Evolutionary conservation across 495 filamentous ascomycete species (phyloP).

Genomic region (Xylaria grammica): DNA sequence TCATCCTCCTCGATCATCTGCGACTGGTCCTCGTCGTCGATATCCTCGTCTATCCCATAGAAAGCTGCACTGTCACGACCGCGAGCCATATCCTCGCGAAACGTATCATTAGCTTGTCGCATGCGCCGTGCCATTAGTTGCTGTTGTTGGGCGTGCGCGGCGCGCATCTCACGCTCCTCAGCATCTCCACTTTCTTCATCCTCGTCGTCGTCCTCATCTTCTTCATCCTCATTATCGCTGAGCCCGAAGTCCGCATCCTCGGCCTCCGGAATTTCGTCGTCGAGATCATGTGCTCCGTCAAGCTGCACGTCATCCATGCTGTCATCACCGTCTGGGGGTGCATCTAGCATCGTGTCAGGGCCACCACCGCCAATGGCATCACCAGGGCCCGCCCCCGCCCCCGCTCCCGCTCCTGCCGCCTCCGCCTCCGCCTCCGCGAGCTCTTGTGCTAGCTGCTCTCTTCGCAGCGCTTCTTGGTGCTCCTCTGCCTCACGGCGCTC

Average conservation of each 20-base stretch:
- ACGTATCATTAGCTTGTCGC: constrained; percentile 46
- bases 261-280: constrained; percentile 71
- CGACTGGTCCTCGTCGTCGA: constrained; percentile 51
- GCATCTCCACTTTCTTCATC: constrained; percentile 41
- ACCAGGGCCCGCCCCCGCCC: constrained; percentile 35
- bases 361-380: constrained; percentile 35
- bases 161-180: constrained; percentile 38
- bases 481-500: constrained; percentile 81
- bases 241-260: constrained; percentile 53
- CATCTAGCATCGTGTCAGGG: constrained; percentile 7
- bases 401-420: constrained; percentile 38
- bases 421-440: constrained; percentile 62
- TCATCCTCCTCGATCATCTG: constrained; percentile 62
- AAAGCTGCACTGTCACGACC: constrained; percentile 43
- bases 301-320: constrained; percentile 42
- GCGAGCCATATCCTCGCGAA: constrained; percentile 55
- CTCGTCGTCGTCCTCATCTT: constrained; percentile 42
- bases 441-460: constrained; percentile 71
- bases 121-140: constrained; percentile 50
- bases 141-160: constrained; percentile 36
- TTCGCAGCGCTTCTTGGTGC: constrained; percentile 69
- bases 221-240: constrained; percentile 51
- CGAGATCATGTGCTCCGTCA: constrained; percentile 57
- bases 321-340: constrained; percentile 39
- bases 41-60: constrained; percentile 51